These are phyloP conservation scores for Tephrocybe sp. DNA, from an alignment of 768 basidiomycete genomes.

Conservation along the genomic window DNA sequence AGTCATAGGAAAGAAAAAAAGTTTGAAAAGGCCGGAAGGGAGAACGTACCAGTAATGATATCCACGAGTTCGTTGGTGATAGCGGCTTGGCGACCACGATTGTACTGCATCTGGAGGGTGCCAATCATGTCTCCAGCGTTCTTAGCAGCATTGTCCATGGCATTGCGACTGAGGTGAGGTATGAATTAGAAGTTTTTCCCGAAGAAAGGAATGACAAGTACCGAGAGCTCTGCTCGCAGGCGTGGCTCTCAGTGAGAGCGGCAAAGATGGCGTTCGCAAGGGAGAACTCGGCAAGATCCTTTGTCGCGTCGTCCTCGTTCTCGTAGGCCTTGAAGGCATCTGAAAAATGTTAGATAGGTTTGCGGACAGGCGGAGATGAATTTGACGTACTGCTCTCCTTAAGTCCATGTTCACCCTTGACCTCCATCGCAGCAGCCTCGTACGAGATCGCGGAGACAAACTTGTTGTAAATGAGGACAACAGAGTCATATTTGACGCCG, in stretches of 20 bases:
- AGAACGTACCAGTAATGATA: conserved; percentile 77
- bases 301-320: conserved; percentile 94
- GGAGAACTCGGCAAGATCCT: conserved; percentile 92
- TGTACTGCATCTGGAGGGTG: conserved; percentile 89
- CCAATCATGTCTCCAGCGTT: conserved; percentile 95
- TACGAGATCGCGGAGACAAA: conserved; percentile 91
- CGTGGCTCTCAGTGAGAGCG: conserved; percentile 91
- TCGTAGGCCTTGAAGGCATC: conserved; percentile 95
- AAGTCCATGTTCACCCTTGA: conserved; percentile 80
- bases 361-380: not conserved
- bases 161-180: conserved; percentile 66
- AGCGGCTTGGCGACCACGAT: conserved; percentile 96
- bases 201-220: conserved; percentile 31
- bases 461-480: conserved; percentile 78
- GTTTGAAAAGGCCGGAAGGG: not conserved
- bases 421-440: conserved; percentile 70
- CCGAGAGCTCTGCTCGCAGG: conserved; percentile 92
- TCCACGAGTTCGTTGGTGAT: conserved; percentile 96
- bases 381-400: conserved; percentile 69
- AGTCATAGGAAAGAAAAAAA: not conserved
- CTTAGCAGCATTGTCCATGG: conserved; percentile 99
- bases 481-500: conserved; percentile 83
- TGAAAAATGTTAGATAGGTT: conserved; percentile 22
- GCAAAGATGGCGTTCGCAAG: conserved; percentile 96
- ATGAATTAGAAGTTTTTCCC: not conserved